These are phyloP conservation scores for Penicillium thymicola DNA, from an alignment of 2,329 filamentous ascomycete genomes.

Conservation along the genomic window DNA sequence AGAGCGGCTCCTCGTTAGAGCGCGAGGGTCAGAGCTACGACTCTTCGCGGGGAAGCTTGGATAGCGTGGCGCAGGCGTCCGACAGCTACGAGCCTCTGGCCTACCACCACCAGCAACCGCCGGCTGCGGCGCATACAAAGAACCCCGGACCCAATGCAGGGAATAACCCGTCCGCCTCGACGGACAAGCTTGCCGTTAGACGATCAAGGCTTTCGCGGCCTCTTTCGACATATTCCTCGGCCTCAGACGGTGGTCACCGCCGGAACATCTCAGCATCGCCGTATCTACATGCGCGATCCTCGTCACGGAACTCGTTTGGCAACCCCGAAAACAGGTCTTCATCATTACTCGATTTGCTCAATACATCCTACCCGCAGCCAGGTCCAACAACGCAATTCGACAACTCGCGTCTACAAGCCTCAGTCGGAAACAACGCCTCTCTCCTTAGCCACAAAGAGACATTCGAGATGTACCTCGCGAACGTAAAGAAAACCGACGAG, in stretches of 20 bases:
- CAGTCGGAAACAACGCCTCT: constrained; percentile 84
- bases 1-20: constrained; percentile 26
- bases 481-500: constrained; percentile 96
- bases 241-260: constrained; percentile 66
- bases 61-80: constrained; percentile 32
- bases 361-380: constrained; percentile 75
- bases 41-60: constrained; percentile 38
- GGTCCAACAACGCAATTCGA: constrained; percentile 66
- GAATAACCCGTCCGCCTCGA: constrained; percentile 52
- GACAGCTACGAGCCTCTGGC: constrained; percentile 48
- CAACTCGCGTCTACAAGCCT: constrained; percentile 74
- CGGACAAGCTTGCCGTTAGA: constrained; percentile 60
- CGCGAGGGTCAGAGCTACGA: constrained; percentile 25
- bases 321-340: constrained; percentile 58
- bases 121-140: constrained; percentile 30
- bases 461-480: constrained; percentile 93
- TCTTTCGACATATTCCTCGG: constrained; percentile 70
- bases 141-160: constrained; percentile 32
- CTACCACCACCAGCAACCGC: constrained; percentile 51
- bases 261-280: constrained; percentile 56
- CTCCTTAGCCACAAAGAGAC: constrained; percentile 89
- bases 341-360: constrained; percentile 62
- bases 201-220: constrained; percentile 59
- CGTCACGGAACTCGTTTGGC: constrained; percentile 48
- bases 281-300: constrained; percentile 46